Evolutionary conservation across 441 rosid species (phyloP), one percentile per base, ranked within the genome.

Genomic region (Metrosideros polymorpha): DNA sequence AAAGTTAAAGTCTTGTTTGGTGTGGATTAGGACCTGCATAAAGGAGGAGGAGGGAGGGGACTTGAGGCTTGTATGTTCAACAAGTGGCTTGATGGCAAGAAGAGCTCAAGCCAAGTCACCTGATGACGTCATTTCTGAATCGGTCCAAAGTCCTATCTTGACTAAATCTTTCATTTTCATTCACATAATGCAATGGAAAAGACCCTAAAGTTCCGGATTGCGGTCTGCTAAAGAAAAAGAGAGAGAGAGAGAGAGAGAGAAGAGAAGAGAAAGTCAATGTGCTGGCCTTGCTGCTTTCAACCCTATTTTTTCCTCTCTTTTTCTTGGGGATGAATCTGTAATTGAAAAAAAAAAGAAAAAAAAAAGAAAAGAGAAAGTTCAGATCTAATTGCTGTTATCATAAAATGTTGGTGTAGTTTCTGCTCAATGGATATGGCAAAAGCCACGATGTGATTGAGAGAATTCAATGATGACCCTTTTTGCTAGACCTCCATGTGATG

Each of bases 51-150:
- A 53, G 19, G 35, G 51, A 52, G 39, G 77, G 85, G 51, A 14
- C 49, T 22, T 0, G 29, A 43, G 51, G 79, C 45, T 35, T 7
- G 47, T 27, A 49, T 7, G 22, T 50, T 61, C 75, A 32, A 85
- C 87, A 85, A 43, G 84, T 76, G 87, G 87, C 87, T 71, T 71
- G 79, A 71, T 71, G 79, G 47, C 79, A 71, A 24, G 79, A 71
- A 39, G 79, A 71, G 79, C 47, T 39, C 79, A 6, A 39, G 47
- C 47, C 79, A 39, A 39, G 79, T 71, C 79, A 39, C 79, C 22
- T 39, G n/a, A 10, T 12, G 12, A 43, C 39, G 39, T 71, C n/a
- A 71, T 71, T 71, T 71, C 17, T 39, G 79, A 39, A 22, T 12
- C 27, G 79, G 47, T 71, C 79, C 79, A 10, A 66, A 71, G 27